phyloP scores from a whole-genome alignment of 768 basidiomycete species.

The Boletellus emodensis region DNA sequence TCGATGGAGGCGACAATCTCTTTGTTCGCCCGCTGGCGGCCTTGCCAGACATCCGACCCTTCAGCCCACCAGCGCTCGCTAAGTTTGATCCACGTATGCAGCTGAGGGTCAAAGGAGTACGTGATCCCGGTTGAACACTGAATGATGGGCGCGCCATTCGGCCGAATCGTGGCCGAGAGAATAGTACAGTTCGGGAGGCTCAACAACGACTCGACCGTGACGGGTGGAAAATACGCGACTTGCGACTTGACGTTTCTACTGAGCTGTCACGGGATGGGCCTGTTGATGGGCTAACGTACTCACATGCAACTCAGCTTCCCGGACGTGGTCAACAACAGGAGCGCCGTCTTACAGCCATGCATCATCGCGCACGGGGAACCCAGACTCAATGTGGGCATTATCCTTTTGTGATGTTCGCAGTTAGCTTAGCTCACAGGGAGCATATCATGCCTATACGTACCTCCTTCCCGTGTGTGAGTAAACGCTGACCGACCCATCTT shows the following conservation, averaged over 20 bases:
- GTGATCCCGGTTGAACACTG: constrained; percentile 73
- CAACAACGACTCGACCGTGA: constrained; percentile 59
- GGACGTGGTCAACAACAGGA: constrained; percentile 69
- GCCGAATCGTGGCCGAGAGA: constrained; percentile 60
- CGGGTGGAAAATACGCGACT: constrained; percentile 58
- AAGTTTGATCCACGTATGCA: constrained; percentile 70
- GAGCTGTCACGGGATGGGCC: constrained; percentile 4
- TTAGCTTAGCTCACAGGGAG: not conserved
- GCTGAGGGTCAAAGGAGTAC: constrained; percentile 70
- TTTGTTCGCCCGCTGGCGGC: constrained; percentile 52
- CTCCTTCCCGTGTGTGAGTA: constrained; percentile 83
- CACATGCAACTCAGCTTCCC: constrained; percentile 80
- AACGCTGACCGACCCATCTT: constrained; percentile 77
- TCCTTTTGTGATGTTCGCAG: constrained; percentile 38
- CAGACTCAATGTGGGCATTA: constrained; percentile 73
- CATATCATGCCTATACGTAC: constrained; percentile 38
- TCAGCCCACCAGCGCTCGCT: constrained; percentile 82
- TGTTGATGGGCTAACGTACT: constrained; percentile 13
- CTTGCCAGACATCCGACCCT: constrained; percentile 81
- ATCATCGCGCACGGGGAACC: constrained; percentile 69
- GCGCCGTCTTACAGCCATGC: constrained; percentile 55
- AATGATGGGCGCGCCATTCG: constrained; percentile 78
- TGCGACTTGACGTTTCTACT: constrained; percentile 76
- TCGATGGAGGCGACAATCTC: constrained; percentile 53
- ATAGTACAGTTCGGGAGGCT: constrained; percentile 56